A percentile compares a stretch with the other conserved stretches of the same genome.
Evolutionary conservation across 1,284 basidiomycete genomes (phyloP).

Genomic region (Moesziomyces globuligerus): DNA sequence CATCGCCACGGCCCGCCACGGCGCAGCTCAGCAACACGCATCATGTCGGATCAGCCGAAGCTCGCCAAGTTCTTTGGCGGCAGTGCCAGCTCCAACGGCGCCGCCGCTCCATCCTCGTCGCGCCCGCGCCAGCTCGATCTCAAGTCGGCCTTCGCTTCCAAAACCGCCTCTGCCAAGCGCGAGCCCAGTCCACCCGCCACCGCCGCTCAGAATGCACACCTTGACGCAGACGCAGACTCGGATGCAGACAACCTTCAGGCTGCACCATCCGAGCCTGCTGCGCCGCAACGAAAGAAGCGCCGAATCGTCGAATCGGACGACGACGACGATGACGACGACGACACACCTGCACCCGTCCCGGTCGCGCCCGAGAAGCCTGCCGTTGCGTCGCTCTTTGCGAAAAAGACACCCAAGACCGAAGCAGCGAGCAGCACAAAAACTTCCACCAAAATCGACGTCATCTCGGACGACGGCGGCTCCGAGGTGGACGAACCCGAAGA

Average conservation of each 20-base stretch:
- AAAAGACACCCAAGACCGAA: constrained; percentile 13
- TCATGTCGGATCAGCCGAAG: constrained; percentile 45
- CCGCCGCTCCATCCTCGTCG: constrained; percentile 19
- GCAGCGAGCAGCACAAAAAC: constrained; percentile 10
- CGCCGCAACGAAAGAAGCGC: constrained; percentile 36
- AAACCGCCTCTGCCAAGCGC: constrained; percentile 2
- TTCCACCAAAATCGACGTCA: constrained; percentile 42
- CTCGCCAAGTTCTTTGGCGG: constrained; percentile 43
- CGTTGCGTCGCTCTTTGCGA: constrained; percentile 30
- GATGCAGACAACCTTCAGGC: background rate
- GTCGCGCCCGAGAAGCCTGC: constrained; percentile 13
- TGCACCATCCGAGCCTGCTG: constrained; percentile 6
- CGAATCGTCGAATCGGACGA: constrained; percentile 68
- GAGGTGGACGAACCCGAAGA: constrained; percentile 50
- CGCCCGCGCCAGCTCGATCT: constrained; percentile 36
- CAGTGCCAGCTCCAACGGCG: constrained; percentile 1
- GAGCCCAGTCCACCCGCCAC: background rate
- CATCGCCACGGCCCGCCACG: too few relatives aligned
- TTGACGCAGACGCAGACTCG: too few relatives aligned
- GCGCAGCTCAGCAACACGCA: too few relatives aligned
- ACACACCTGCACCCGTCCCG: constrained; percentile 3
- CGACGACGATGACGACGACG: constrained; percentile 51
- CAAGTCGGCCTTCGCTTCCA: constrained; percentile 61
- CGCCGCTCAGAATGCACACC: background rate
- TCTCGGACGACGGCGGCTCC: constrained; percentile 54